phyloP scores from a whole-genome alignment of 306 rosid genomes.

The Acacia acuminata region DNA sequence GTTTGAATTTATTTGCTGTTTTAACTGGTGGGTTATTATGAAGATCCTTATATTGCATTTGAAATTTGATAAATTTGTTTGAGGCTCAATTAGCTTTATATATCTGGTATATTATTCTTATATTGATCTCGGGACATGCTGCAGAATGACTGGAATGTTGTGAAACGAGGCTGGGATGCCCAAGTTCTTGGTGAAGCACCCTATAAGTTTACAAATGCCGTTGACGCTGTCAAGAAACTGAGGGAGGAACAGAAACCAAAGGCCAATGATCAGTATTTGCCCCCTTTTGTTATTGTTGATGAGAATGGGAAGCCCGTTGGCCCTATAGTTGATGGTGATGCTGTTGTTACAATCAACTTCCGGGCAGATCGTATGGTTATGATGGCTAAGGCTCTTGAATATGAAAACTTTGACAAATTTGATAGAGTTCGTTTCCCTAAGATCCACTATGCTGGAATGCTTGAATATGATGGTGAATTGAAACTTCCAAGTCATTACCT shows the following conservation, averaged over 20 bases:
- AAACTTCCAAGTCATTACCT: slow-evolving; percentile 91
- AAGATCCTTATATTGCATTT: neutral
- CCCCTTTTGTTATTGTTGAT: slow-evolving; percentile 91
- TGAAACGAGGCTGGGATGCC: slow-evolving; percentile 99
- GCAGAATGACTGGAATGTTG: slow-evolving; percentile 96
- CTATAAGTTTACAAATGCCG: slow-evolving; percentile 62
- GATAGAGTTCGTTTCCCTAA: slow-evolving; percentile 89
- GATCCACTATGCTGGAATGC: slow-evolving; percentile 96
- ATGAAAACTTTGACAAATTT: slow-evolving; percentile 83
- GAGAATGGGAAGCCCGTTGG: slow-evolving; percentile 86
- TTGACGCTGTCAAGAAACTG: slow-evolving; percentile 86
- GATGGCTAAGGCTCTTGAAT: slow-evolving; percentile 96
- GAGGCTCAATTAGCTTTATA: neutral
- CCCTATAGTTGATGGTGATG: slow-evolving; percentile 96
- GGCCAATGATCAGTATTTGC: slow-evolving; percentile 86
- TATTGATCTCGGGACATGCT: slow-evolving; percentile 18
- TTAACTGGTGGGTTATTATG: neutral
- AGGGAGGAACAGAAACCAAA: slow-evolving; percentile 68
- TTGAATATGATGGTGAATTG: slow-evolving; percentile 96
- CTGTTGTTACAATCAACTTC: slow-evolving; percentile 92
- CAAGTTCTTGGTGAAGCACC: slow-evolving; percentile 99
- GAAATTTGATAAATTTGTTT: neutral
- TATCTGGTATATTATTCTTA: neutral
- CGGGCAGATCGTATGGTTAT: slow-evolving; percentile 97
- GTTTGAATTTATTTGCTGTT: neutral